Evolutionary conservation across 805 yeast species (phyloP), one percentile per base, ranked within the genome.

Genomic region (Metschnikowia bowlesiae): DNA sequence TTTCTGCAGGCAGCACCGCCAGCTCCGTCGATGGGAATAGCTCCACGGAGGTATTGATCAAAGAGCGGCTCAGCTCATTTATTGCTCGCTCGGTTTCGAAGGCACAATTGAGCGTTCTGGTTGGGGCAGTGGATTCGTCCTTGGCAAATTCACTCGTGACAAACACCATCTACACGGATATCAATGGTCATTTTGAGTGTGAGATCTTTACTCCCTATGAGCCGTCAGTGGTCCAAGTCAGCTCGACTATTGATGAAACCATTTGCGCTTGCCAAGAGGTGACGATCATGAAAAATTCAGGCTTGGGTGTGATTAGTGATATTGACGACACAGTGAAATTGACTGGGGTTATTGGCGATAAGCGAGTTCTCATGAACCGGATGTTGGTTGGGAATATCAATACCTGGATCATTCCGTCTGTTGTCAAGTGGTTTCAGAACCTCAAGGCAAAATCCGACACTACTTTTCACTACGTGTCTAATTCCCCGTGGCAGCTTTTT

Each of bases 251-350:
- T 4, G 79, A 82, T 52, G 79, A 81, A 22, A 67, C 76, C 10
- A 70, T 81, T 7, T 70, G 75, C 48, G 67, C 73, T 2, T 73
- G 78, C 46, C 74, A 75, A 49, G 79, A 79, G 29, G 65, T 77
- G 1, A 67, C 72, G 46, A 58, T 76, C 32, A 71, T 82, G 10
- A 67, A 71, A 2, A 50, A 53, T 42, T 49, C 62, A 0, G 94
- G 96, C 0, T 70, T 84, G 22, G 88, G 87, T 10, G 66, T 94
- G 1, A 90, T 94, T 22, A 84, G 91, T 60, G 99, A 94, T 65
- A 84, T 94, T 39, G 99, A 94, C 64, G 99, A 94, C 63, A 94
- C 99, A 0, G 83, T 92, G 34, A 87, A 94, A 61, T 74, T 81
- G 39, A 90, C 99, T 0, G 98, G 98, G 2, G 92, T 94, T 0